Evolutionary conservation across 805 yeast genomes (phyloP), one percentile per base, ranked within the genome.

Genomic region (Candida sanyiensis): DNA sequence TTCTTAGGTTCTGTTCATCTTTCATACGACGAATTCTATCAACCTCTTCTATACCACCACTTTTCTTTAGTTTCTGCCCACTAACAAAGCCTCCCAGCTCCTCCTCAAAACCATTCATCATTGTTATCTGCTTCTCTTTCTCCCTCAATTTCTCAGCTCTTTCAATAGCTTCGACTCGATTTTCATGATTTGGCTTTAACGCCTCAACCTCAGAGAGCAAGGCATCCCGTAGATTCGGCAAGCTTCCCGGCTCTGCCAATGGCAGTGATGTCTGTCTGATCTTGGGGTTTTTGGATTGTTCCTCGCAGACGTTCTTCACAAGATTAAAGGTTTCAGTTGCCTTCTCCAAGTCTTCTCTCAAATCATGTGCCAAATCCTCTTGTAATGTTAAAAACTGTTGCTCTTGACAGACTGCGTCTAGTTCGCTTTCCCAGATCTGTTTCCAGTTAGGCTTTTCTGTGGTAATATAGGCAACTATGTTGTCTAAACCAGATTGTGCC

Each of bases 321-420:
- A 93, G 66, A 28, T 73, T 75, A 53, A 80, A 86, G 0, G 97
- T 90, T 53, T 88, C 95, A 33, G 69, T 68, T 1, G 95, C 93
- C 50, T 79, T 82, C 18, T 71, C 73, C 23, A 93, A 61, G 61
- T 93, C 99, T 45, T 86, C 93, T 29, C 72, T 75, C 46, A 93
- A 62, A 54, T 90, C 95, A 22, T 69, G 70, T 2, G 86, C 75
- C 39, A 94, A 72, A 44, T 86, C 95, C 51, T 87, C 96, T 59
- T 90, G 97, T 15, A 87, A 70, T 40, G 84, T 84, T 62, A 89
- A 77, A 58, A 87, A 87, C 48, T 90, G 94, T 58, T 93, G 97
- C 54, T 89, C 97, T 52, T 87, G 95, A 47, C 95, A 83, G 11
- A 93, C 90, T 26, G 81, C 80, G 44, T 87, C 93, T 40, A 93